Percentiles rank a stretch among this genome's conserved stretches.
Conservation (phyloP, 2,329 filamentous ascomycete species). For the Proliferodiscus dingleyae region DNA sequence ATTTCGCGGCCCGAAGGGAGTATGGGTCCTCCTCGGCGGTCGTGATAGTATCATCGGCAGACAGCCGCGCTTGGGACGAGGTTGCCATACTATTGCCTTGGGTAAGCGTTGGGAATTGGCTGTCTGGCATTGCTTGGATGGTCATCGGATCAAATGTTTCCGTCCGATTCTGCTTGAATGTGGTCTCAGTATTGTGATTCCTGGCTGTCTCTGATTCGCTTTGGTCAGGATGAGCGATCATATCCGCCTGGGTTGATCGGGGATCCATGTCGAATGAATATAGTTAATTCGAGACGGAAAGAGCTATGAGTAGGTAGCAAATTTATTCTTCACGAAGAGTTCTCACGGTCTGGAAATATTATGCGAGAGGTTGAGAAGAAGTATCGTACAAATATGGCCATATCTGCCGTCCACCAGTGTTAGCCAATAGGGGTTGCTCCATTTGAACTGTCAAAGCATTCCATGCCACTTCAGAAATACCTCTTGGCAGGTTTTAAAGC, state of each 20-base stretch:
- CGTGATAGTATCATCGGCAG: constrained; percentile 7
- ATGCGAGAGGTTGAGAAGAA: constrained; percentile 1
- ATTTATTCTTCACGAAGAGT: neutral
- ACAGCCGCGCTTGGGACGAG: constrained; percentile 1
- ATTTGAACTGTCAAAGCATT: neutral
- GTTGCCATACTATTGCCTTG: constrained; percentile 2
- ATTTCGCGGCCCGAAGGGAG: constrained; percentile 28
- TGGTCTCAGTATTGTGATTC: constrained; percentile 5
- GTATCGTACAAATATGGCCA: neutral
- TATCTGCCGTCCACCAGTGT: neutral
- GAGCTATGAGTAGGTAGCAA: neutral
- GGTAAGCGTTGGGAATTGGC: neutral
- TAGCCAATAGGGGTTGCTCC: neutral
- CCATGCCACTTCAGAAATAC: too few relatives aligned
- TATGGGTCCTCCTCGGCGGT: constrained; percentile 31
- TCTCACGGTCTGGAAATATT: neutral
- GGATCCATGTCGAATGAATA: constrained; percentile 7
- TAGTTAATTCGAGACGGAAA: neutral
- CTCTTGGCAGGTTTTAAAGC: too few relatives aligned
- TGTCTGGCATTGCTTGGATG: neutral
- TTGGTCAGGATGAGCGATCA: neutral
- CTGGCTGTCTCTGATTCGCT: neutral
- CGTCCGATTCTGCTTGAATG: constrained; percentile 3
- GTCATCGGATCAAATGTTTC: constrained; percentile 10
- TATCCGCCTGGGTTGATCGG: constrained; percentile 2